Evolutionary conservation across 495 filamentous ascomycete species (phyloP).

Genomic region (Tuber magnatum): DNA sequence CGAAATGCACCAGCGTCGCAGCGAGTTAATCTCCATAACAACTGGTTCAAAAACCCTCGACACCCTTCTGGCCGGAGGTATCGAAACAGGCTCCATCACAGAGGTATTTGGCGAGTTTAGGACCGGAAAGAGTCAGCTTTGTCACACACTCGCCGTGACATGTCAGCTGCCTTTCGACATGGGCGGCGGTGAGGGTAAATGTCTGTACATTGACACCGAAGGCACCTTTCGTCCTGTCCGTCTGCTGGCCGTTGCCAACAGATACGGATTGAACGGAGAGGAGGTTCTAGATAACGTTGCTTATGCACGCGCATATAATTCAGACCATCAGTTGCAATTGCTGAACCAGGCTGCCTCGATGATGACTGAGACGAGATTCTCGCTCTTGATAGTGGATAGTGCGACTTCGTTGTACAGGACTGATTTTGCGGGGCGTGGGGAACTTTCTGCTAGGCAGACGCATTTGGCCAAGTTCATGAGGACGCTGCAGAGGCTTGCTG

Average conservation of each 20-base stretch:
- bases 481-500: conserved; percentile 83
- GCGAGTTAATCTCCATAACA: conserved; percentile 93
- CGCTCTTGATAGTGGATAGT: conserved; percentile 86
- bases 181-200: conserved; percentile 97
- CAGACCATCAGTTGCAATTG: conserved; percentile 89
- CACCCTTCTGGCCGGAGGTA: conserved; percentile 84
- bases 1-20: conserved; percentile 94
- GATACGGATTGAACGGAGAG: conserved; percentile 89
- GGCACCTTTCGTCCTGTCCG: conserved; percentile 94
- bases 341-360: conserved; percentile 91
- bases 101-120: conserved; percentile 98
- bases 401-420: conserved; percentile 93
- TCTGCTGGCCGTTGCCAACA: conserved; percentile 79
- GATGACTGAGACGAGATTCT: conserved; percentile 99
- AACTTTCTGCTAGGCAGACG: conserved; percentile 78
- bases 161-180: conserved; percentile 97
- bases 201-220: conserved; percentile 98
- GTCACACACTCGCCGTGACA: conserved; percentile 95
- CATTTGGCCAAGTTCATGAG: conserved; percentile 98
- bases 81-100: conserved; percentile 97
- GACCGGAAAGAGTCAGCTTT: conserved; percentile 96
- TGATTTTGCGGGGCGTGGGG: conserved; percentile 89
- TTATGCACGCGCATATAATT: conserved; percentile 96
- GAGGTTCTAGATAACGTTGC: conserved; percentile 97
- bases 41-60: conserved; percentile 96